Base-by-base conservation (phyloP, 257 asterid genomes). In the Petunia axillaris region DNA sequence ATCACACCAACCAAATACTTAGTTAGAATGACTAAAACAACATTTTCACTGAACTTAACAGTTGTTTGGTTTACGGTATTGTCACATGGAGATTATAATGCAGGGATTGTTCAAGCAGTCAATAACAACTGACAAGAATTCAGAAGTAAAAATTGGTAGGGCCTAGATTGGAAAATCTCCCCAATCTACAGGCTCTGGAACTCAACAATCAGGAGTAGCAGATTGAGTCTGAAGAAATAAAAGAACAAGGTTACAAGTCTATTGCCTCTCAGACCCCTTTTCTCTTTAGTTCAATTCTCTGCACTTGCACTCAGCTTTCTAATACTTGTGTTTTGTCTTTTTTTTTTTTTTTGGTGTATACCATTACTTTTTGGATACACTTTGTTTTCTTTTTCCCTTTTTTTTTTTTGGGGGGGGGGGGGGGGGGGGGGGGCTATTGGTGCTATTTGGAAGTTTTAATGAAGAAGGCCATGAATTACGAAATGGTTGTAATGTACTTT, bases 1-100 rank as follows among this genome's bases (percentile, higher is more conserved):
- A 11, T 71, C 60, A 71, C 35, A 71, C 41, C 25, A 71, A 48
- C 9, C 44, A 71, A 70, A 48, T 11, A 71, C 16, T 71, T 71
- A 1, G 5, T 48, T 3, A 4, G 57, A 52, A 52, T 25, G 25
- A 25, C 55, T 9, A 52, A 52, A 52, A 14, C 4, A 14, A 52
- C 55, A 52, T 9, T 71, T 48, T 70, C 5, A 1, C 25, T 48
- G 41, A 25, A 25, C 11, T 48, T 35, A 11, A 43, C 25, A 25
- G 2, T 48, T 10, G 4, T 71, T 48, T 66, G 14, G 13, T 66
- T 66, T 41, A 66, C 4, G 0, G 53, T 66, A 11, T 11, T 6
- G 7, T 66, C 0, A 3, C 40, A 36, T 3, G 8, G 53, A 1
- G 54, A 66, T 41, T 40, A 40, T 41, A 40, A 66, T 41, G 54